Conservation (phyloP, 2,329 filamentous ascomycete species). For the Colletotrichum spinosum region DNA sequence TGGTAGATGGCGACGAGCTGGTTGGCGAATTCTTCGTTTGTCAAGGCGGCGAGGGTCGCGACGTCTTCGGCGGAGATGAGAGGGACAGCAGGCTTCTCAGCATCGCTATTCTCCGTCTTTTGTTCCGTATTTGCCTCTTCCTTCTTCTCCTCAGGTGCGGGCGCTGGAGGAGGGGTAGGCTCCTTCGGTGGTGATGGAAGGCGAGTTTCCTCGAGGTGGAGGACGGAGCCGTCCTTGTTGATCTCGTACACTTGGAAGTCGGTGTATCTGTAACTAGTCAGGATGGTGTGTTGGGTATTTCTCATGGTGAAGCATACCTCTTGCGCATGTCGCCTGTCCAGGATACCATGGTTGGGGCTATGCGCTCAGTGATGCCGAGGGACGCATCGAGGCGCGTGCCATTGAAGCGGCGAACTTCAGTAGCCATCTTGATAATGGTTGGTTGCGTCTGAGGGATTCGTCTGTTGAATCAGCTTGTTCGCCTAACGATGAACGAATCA, state of each 20-base stretch:
- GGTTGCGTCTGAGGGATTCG: neutral
- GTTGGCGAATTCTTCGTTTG: conserved; percentile 53
- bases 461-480: too few relatives aligned
- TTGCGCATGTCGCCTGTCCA: conserved; percentile 39
- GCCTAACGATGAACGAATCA: neutral
- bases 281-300: neutral
- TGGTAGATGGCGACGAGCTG: conserved; percentile 56
- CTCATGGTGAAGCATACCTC: conserved; percentile 11
- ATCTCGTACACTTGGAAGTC: conserved; percentile 97
- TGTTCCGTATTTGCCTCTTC: conserved; percentile 34
- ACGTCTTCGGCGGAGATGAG: conserved; percentile 47
- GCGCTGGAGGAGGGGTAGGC: conserved; percentile 19
- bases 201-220: conserved; percentile 68
- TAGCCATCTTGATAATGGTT: conserved; percentile 3
- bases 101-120: conserved; percentile 36
- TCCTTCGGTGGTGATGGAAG: conserved; percentile 30
- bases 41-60: conserved; percentile 51
- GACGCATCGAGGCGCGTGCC: conserved; percentile 35
- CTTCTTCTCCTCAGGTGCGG: conserved; percentile 37
- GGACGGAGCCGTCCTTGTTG: conserved; percentile 76
- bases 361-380: conserved; percentile 39
- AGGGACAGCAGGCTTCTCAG: conserved; percentile 44
- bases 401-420: conserved; percentile 28
- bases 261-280: conserved; percentile 72
- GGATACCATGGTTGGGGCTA: conserved; percentile 36